Conservation (phyloP, 495 filamentous ascomycete genomes). For the Penicillium paradoxum region DNA sequence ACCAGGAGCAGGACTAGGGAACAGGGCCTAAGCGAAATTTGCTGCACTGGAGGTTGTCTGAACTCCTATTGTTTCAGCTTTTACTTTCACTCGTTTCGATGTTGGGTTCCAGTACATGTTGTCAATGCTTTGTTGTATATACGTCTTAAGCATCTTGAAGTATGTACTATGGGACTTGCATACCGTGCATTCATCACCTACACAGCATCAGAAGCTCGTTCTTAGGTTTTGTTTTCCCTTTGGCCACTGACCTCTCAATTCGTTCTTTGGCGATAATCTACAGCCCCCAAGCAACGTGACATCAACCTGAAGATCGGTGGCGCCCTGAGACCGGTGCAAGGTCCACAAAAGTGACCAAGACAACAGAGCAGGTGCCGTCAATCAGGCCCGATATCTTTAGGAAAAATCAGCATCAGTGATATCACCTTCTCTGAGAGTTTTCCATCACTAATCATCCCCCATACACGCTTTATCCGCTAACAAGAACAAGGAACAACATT, state of each 20-base stretch:
- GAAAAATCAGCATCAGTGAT: not conserved
- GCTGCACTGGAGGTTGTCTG: not conserved
- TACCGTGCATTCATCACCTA: not conserved
- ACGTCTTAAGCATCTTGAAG: constrained; percentile 2
- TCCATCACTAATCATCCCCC: not conserved
- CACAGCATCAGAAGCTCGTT: not conserved
- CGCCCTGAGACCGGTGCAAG: not conserved
- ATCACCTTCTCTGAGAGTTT: not conserved
- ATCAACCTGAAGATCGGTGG: not conserved
- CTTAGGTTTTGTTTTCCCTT: too few relatives aligned
- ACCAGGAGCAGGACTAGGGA: not conserved
- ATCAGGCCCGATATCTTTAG: not conserved
- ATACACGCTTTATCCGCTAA: not conserved
- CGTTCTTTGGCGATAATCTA: not conserved
- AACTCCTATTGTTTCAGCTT: not conserved
- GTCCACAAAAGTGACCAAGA: not conserved
- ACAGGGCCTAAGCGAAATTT: not conserved
- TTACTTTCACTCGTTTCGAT: not conserved
- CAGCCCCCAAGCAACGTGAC: not conserved
- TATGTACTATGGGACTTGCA: not conserved
- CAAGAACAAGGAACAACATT: not conserved
- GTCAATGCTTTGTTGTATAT: not conserved
- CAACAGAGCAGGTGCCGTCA: not conserved
- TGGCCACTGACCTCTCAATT: not conserved
- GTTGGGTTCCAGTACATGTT: constrained; percentile 2